Conservation (phyloP, 805 yeast species). For the Myxozyma geophila region DNA sequence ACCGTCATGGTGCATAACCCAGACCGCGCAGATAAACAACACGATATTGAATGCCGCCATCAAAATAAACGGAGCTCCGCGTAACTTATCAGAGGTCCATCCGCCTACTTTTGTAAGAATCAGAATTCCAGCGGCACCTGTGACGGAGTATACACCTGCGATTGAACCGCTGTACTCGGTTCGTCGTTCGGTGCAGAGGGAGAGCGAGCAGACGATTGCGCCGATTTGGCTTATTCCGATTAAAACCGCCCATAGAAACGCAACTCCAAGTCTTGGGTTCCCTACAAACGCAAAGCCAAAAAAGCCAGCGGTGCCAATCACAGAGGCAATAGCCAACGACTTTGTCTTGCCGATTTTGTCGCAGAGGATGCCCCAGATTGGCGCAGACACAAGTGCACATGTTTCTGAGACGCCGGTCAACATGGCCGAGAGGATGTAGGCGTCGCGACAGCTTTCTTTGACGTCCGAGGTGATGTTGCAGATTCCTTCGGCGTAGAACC, state of each 20-base stretch:
- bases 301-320: slow-evolving; percentile 53
- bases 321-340: slow-evolving; percentile 48
- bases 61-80: slow-evolving; percentile 62
- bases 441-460: slow-evolving; percentile 59
- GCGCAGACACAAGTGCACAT: slow-evolving; percentile 62
- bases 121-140: slow-evolving; percentile 71
- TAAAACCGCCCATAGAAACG: slow-evolving; percentile 50
- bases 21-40: slow-evolving; percentile 22
- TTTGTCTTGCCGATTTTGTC: slow-evolving; percentile 52
- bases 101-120: slow-evolving; percentile 67
- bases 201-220: slow-evolving; percentile 64
- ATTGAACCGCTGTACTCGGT: slow-evolving; percentile 62
- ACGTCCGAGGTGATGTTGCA: slow-evolving; percentile 46
- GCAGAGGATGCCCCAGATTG: slow-evolving; percentile 63
- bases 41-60: slow-evolving; percentile 51
- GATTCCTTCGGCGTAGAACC: slow-evolving; percentile 55
- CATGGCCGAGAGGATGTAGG: slow-evolving; percentile 67
- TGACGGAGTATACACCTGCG: slow-evolving; percentile 69
- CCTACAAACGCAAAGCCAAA: slow-evolving; percentile 46
- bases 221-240: slow-evolving; percentile 69
- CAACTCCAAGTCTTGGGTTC: slow-evolving; percentile 47
- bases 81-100: slow-evolving; percentile 53
- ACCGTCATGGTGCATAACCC: slow-evolving; percentile 23
- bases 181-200: slow-evolving; percentile 56
- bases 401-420: slow-evolving; percentile 70